Evolutionary conservation across 345 rosid species (phyloP), one percentile per base, ranked within the genome.

Genomic region (Populus euphratica): DNA sequence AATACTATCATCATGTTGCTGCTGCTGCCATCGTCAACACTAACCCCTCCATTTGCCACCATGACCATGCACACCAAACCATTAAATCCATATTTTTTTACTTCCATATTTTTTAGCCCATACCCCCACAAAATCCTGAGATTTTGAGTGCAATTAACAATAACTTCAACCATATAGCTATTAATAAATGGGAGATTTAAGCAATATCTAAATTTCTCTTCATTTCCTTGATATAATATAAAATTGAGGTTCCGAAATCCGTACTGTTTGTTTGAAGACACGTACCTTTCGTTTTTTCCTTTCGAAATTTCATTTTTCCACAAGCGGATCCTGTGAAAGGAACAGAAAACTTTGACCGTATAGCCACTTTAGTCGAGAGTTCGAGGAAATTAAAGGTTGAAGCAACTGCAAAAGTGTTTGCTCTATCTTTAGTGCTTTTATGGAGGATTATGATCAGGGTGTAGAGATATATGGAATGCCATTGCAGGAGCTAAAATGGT

Each of bases 361-460:
- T 27, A 5, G 36, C 13, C 43, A 36, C 70, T 29, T 64, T 76
- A 66, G 76, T 82, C 79, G 69, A 76, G 33, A n/a, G 70, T 77
- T 62, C 62, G 70, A 77, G 39, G 66, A 49, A 78, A 80, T 64
- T 61, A 71, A 79, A 80, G 77, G 56, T 63, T 59, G 76, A 79
- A 73, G 25, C 78, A 76, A 38, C 76, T 76, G 84, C 66, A 75
- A 84, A 84, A 79, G 84, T 27, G 68, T 49, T 78, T 67, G 56
- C 25, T 76, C 67, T 52, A 65, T 59, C 69, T 73, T 81, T 68
- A 75, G 62, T 77, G 86, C 80, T 80, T 81, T 78, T 54, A 41
- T 65, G 73, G 83, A 70, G 80, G 87, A 81, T 78, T 83, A 83
- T 79, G 36, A 33, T 33, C 44, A 44, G 79, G 73, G 63, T 69